phyloP scores from a whole-genome alignment of 305 asterid genomes.

The Fraxinus sp. region DNA sequence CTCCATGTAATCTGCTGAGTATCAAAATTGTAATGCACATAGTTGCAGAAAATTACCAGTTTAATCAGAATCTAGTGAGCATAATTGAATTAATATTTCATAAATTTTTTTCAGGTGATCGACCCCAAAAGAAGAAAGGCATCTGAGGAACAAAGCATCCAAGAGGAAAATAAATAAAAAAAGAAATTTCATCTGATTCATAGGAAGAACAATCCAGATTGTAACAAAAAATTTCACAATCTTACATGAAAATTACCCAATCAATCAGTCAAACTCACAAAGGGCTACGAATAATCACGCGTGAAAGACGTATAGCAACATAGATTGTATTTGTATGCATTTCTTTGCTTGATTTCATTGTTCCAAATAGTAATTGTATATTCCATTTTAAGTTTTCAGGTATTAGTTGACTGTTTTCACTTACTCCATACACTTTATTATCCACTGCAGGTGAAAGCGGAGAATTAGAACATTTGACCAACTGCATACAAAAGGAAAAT shows the following conservation, averaged over 20 bases:
- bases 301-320: neutral
- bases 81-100: neutral
- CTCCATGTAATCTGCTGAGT: neutral
- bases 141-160: neutral
- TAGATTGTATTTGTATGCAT: neutral
- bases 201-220: neutral
- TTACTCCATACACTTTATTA: neutral
- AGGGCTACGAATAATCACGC: neutral
- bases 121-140: neutral
- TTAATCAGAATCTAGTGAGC: neutral
- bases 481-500: constrained; percentile 6
- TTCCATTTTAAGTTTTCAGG: neutral
- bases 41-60: neutral
- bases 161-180: neutral
- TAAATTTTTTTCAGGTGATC: neutral
- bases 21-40: neutral
- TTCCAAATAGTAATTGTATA: neutral
- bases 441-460: neutral
- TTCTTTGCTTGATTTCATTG: neutral
- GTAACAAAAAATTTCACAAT: neutral
- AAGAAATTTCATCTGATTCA: neutral
- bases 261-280: neutral
- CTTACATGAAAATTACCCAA: neutral
- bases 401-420: neutral
- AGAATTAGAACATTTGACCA: constrained; percentile 2